These are phyloP conservation scores for Monosporascus sp. DNA, from an alignment of 2,329 filamentous ascomycete species.

Conservation along the genomic window DNA sequence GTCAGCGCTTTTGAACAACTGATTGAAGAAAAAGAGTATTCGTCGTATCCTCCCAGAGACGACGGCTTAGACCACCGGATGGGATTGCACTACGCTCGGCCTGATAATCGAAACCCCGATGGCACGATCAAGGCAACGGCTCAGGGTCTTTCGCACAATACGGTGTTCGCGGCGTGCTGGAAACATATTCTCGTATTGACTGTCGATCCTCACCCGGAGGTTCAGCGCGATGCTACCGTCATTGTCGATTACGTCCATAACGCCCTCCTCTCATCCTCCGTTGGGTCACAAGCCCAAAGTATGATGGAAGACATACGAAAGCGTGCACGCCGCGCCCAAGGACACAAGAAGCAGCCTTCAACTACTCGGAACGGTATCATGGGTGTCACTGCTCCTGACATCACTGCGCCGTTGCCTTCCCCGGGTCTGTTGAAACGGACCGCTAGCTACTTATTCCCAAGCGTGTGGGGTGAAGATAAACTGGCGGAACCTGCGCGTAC, in stretches of 20 bases:
- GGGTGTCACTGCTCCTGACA: slow-evolving; percentile 29
- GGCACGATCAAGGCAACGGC: slow-evolving; percentile 52
- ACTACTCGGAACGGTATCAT: slow-evolving; percentile 39
- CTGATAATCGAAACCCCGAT: slow-evolving; percentile 50
- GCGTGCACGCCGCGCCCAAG: slow-evolving; percentile 41
- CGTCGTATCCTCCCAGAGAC: slow-evolving; percentile 49
- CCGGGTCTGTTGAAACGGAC: slow-evolving; percentile 58
- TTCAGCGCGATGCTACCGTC: slow-evolving; percentile 77
- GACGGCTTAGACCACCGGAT: slow-evolving; percentile 56
- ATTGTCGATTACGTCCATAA: slow-evolving; percentile 83
- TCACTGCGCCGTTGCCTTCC: slow-evolving; percentile 42
- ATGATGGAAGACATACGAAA: slow-evolving; percentile 69
- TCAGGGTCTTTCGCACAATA: slow-evolving; percentile 71
- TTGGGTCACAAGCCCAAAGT: slow-evolving; percentile 64
- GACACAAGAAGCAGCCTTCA: slow-evolving; percentile 36
- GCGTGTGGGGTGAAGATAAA: slow-evolving; percentile 47
- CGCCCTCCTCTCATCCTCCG: slow-evolving; percentile 68
- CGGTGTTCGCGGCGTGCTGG: slow-evolving; percentile 90
- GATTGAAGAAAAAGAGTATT: slow-evolving; percentile 71
- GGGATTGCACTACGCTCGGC: slow-evolving; percentile 57
- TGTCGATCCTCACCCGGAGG: slow-evolving; percentile 90
- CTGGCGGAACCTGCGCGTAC: slow-evolving; percentile 26
- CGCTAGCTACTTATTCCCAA: slow-evolving; percentile 57
- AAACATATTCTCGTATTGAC: slow-evolving; percentile 86
- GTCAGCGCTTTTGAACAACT: slow-evolving; percentile 91